These are phyloP conservation scores for Lumnitzera racemosa DNA, from an alignment of 345 rosid species.

Conservation along the genomic window DNA sequence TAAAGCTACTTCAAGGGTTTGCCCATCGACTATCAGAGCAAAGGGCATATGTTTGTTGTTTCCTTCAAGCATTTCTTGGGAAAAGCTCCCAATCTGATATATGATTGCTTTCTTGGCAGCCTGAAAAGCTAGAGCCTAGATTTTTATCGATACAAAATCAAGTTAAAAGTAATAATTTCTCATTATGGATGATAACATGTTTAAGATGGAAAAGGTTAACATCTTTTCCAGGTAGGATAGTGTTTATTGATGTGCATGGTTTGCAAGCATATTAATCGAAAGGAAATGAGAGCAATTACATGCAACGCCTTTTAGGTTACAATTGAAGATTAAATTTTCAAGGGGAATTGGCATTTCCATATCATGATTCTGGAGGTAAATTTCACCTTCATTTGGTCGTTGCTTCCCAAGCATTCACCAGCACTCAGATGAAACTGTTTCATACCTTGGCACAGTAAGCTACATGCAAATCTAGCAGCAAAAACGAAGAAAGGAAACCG, in stretches of 20 bases:
- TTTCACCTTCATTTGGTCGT: constrained; percentile 20
- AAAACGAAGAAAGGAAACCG: background rate
- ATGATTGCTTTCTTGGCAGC: constrained; percentile 43
- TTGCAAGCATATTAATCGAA: too few relatives aligned
- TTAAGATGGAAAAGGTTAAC: too few relatives aligned
- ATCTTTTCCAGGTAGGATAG: too few relatives aligned
- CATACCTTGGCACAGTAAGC: constrained; percentile 77
- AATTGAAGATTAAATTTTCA: too few relatives aligned
- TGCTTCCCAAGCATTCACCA: constrained; percentile 23
- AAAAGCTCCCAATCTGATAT: constrained; percentile 40
- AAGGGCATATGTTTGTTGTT: constrained; percentile 41
- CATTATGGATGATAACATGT: background rate
- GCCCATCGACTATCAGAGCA: constrained; percentile 72
- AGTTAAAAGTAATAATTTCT: background rate
- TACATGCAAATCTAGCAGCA: constrained; percentile 62
- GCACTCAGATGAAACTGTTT: constrained; percentile 42
- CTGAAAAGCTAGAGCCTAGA: constrained; percentile 26
- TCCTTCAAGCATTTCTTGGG: constrained; percentile 35
- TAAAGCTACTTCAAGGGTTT: constrained; percentile 53
- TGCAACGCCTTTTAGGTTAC: too few relatives aligned
- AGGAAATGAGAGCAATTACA: too few relatives aligned
- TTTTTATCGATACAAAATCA: constrained; percentile 10
- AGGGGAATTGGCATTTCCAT: too few relatives aligned
- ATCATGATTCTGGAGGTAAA: background rate
- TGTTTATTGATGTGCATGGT: too few relatives aligned